A percentile compares a stretch with the other conserved stretches of the same genome.
These are phyloP conservation scores for Linnemannia exigua DNA, from an alignment of 192 early-diverging fungal species.

Conservation along the genomic window DNA sequence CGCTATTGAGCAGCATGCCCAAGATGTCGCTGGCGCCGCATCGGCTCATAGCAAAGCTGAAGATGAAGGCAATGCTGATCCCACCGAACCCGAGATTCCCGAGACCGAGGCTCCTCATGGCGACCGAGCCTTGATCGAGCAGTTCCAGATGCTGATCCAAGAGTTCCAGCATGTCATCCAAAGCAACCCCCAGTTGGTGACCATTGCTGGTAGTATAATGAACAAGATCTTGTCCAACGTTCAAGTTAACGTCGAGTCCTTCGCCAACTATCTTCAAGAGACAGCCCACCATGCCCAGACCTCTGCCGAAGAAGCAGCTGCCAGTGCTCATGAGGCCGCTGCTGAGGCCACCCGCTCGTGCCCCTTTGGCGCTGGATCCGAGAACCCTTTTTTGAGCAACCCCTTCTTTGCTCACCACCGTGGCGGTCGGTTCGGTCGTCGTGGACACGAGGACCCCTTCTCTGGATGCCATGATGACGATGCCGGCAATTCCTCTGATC, in stretches of 20 bases:
- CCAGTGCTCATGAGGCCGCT: slow-evolving; percentile 27
- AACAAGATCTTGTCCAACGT: slow-evolving; percentile 48
- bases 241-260: slow-evolving; percentile 48
- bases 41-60: slow-evolving; percentile 12
- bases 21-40: slow-evolving; percentile 20
- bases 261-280: slow-evolving; percentile 40
- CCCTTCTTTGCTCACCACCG: slow-evolving; percentile 28
- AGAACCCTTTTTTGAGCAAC: slow-evolving; percentile 23
- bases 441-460: slow-evolving; percentile 27
- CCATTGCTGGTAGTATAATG: slow-evolving; percentile 40
- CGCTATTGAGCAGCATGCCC: slow-evolving; percentile 54
- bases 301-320: slow-evolving; percentile 3
- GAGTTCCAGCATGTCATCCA: slow-evolving; percentile 55
- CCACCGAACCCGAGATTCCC: slow-evolving; percentile 24
- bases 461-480: slow-evolving; percentile 7
- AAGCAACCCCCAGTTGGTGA: slow-evolving; percentile 50
- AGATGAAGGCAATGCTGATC: slow-evolving; percentile 12
- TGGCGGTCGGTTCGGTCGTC: slow-evolving; percentile 3
- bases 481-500: neutral
- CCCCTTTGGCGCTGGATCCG: slow-evolving; percentile 25
- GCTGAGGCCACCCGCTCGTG: slow-evolving; percentile 20
- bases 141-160: slow-evolving; percentile 44
- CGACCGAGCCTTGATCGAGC: slow-evolving; percentile 38
- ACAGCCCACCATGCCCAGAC: neutral
- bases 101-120: neutral